Conservation (phyloP, 164 flowering plant species). For the Chimonanthus salicifolius region DNA sequence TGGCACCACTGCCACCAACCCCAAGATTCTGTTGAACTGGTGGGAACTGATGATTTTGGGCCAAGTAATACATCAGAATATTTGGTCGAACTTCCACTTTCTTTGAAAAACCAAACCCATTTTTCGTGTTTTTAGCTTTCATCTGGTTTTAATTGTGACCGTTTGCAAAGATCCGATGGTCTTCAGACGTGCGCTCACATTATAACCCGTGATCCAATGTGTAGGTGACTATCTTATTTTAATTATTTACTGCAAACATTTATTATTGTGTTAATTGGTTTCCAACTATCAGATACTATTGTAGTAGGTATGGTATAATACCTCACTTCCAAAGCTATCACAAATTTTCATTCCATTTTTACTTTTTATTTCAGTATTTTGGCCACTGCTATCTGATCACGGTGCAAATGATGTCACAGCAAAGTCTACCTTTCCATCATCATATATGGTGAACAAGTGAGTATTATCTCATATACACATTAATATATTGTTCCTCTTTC, state of each 20-base stretch:
- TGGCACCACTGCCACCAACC: no score
- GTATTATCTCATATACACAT: background rate
- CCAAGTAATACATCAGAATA: no score
- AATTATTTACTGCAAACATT: background rate
- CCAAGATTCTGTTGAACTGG: no score
- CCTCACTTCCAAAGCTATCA: background rate
- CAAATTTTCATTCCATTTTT: background rate
- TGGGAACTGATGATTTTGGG: no score
- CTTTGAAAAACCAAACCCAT: no score
- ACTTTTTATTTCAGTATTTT: slow-evolving; percentile 41
- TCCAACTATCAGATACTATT: background rate
- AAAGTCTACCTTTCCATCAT: slow-evolving; percentile 48
- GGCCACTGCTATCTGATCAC: slow-evolving; percentile 53
- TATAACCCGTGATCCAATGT: no score
- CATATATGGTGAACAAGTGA: slow-evolving; percentile 46
- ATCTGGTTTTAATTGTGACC: no score
- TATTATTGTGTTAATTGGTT: background rate
- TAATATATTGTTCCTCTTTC: background rate
- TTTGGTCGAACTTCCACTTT: no score
- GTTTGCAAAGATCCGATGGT: no score
- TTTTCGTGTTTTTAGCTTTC: no score
- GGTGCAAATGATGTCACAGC: slow-evolving; percentile 33
- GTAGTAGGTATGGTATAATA: no score
- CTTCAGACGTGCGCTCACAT: no score
- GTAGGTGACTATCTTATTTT: background rate